A percentile compares a stretch with the other conserved stretches of the same genome.
phyloP scores from a whole-genome alignment of 345 rosid species.

The Salix viminalis region DNA sequence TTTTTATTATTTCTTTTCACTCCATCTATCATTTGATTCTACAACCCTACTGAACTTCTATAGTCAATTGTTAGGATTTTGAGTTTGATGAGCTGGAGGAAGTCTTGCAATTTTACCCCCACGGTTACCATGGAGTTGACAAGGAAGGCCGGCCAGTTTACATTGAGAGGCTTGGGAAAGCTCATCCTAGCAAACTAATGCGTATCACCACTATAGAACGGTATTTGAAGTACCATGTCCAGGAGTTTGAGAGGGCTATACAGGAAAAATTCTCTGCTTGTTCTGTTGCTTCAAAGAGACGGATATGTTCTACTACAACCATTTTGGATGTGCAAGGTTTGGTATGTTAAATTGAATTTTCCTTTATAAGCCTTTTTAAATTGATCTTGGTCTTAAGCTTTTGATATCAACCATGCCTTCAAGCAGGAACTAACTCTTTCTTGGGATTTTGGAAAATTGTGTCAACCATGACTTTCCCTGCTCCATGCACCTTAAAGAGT shows the following conservation, averaged over 20 bases:
- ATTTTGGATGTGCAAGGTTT: slow-evolving; percentile 87
- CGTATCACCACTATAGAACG: slow-evolving; percentile 71
- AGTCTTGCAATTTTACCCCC: slow-evolving; percentile 88
- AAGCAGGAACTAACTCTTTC: slow-evolving; percentile 8
- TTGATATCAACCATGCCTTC: neutral
- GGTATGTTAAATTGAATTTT: slow-evolving; percentile 44
- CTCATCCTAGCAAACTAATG: slow-evolving; percentile 83
- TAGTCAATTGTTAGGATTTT: slow-evolving; percentile 56
- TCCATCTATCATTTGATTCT: neutral
- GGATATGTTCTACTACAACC: slow-evolving; percentile 75
- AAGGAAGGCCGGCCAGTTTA: slow-evolving; percentile 95
- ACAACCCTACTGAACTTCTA: neutral
- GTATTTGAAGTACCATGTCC: slow-evolving; percentile 87
- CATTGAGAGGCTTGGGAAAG: slow-evolving; percentile 91
- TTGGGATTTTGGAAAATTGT: neutral
- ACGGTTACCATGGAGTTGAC: slow-evolving; percentile 97
- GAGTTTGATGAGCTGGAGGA: slow-evolving; percentile 85
- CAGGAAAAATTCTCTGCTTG: slow-evolving; percentile 89
- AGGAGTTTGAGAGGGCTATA: slow-evolving; percentile 88
- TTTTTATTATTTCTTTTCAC: neutral
- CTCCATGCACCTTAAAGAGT: neutral
- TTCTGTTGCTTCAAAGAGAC: slow-evolving; percentile 77
- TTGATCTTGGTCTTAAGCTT: neutral
- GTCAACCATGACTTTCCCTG: neutral
- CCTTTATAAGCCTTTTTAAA: slow-evolving; percentile 9